Conservation (phyloP, 768 basidiomycete genomes). For the Trametes meyenii region DNA sequence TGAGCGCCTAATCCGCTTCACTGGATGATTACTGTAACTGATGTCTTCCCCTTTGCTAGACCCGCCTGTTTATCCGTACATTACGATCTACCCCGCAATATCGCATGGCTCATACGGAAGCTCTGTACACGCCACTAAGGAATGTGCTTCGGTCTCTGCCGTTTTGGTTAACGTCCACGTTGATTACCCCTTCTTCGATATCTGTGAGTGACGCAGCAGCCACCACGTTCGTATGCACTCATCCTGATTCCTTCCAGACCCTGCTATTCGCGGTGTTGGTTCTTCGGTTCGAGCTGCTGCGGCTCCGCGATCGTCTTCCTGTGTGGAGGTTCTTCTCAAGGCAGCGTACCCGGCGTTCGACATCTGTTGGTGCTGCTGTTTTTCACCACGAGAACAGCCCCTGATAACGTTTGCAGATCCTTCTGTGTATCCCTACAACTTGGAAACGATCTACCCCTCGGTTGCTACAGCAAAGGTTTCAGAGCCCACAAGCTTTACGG, state of each 20-base stretch:
- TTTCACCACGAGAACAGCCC: no score
- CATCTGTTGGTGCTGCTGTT: conserved; percentile 23
- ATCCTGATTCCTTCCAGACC: no score
- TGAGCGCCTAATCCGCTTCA: conserved; percentile 15
- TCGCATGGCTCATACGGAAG: not conserved
- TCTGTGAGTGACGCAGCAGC: conserved; percentile 14
- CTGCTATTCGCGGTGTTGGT: not conserved
- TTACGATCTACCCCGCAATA: conserved; percentile 41
- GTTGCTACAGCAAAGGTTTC: not conserved
- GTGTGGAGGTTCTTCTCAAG: conserved; percentile 7
- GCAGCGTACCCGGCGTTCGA: conserved; percentile 32
- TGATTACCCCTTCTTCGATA: conserved; percentile 22
- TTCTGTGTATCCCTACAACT: conserved; percentile 28
- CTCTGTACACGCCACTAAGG: not conserved
- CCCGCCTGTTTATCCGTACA: conserved; percentile 45
- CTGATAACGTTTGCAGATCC: conserved; percentile 20
- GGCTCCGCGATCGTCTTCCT: not conserved
- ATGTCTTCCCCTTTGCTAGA: conserved; percentile 31
- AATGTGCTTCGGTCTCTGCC: not conserved
- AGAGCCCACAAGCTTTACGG: not conserved
- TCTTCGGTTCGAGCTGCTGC: not conserved
- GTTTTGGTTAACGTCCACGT: not conserved
- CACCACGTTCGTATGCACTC: not conserved
- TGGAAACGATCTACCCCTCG: conserved; percentile 25
- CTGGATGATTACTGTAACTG: not conserved